Base-by-base conservation (phyloP, 495 filamentous ascomycete species). In the Diplogelasinospora grovesii region DNA sequence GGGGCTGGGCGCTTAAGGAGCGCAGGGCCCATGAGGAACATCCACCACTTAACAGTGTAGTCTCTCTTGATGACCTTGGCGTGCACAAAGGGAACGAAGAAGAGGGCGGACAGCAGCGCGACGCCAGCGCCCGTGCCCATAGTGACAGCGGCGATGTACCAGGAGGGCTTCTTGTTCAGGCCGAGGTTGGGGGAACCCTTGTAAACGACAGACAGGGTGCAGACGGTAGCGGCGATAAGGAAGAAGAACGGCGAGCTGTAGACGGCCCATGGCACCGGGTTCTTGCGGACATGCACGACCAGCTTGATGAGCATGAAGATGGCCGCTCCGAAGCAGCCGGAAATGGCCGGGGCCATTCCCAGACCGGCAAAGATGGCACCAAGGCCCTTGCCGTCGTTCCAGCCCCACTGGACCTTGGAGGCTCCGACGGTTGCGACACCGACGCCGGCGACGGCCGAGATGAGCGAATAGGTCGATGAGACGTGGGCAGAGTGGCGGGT, bases 281-380 rank as follows among this genome's bases (percentile, higher is more conserved):
- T 69, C 21, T 62, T 58, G 38, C 81, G 74, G 44, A 71, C 59
- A 22, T 80, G 70, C 3, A 86, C 79, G n/a, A 64, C 56, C 51
- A 77, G 71, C 64, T 86, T 86, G 46, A 80, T 71, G 31, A 73
- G 66, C 10, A 63, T 63, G 55, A 86, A 83, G 55, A 84, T 74
- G 53, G 71, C 58, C 37, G 79, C 71, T 3, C 68, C 74, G 53
- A 84, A 81, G 22, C 44, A 48, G 23, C 57, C 77, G 3, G 81
- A 67, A 38, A 83, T 73, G 28, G 59, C 57, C 2, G 82, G 82
- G 10, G 81, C 74, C 48, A 83, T 77, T 35, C 64, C 63, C 67
- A 76, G 78, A 15, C 75, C 77, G 15, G 78, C 75, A 33, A 79
- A 75, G 74, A 46, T 72, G 63, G 33, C 78, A 60, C 58, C 78